phyloP scores from a whole-genome alignment of 192 early-diverging fungal species.

The Rhizophagus clarus region DNA sequence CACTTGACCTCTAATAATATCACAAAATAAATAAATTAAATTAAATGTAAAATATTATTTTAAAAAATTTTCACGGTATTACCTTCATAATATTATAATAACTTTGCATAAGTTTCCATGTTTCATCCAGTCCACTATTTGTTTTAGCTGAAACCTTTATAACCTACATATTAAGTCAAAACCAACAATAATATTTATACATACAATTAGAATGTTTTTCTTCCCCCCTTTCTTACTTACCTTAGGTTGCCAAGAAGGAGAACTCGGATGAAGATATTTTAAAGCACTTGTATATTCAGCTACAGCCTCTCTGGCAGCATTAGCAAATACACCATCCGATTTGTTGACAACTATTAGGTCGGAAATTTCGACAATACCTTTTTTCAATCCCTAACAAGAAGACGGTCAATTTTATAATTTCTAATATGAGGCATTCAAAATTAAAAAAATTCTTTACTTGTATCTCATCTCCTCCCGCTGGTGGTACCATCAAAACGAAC shows the following conservation, averaged over 20 bases:
- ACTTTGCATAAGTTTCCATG: slow-evolving; percentile 62
- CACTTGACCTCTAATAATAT: slow-evolving; percentile 37
- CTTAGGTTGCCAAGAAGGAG: slow-evolving; percentile 48
- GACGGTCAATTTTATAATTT: background rate
- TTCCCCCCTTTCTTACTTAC: slow-evolving; percentile 7
- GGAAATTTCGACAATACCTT: slow-evolving; percentile 84
- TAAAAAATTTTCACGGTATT: slow-evolving; percentile 11
- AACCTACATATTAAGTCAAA: slow-evolving; percentile 38
- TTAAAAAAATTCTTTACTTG: slow-evolving; percentile 46
- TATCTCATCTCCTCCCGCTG: slow-evolving; percentile 84
- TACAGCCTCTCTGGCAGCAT: slow-evolving; percentile 63
- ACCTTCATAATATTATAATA: slow-evolving; percentile 59
- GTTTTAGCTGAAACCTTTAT: slow-evolving; percentile 59
- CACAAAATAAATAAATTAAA: background rate
- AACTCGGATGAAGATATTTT: slow-evolving; percentile 59
- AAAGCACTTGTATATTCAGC: slow-evolving; percentile 72
- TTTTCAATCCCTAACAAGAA: slow-evolving; percentile 70
- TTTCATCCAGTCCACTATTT: slow-evolving; percentile 54
- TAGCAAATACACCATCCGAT: slow-evolving; percentile 68
- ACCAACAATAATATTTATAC: background rate
- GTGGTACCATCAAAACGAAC: slow-evolving; percentile 77
- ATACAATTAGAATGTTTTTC: background rate
- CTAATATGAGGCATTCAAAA: background rate
- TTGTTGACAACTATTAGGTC: slow-evolving; percentile 86
- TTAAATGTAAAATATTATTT: background rate